Evolutionary conservation across 108 stramenopile genomes (phyloP), one percentile per base, ranked within the genome.

Genomic region (Stephanodiscus minutulus): DNA sequence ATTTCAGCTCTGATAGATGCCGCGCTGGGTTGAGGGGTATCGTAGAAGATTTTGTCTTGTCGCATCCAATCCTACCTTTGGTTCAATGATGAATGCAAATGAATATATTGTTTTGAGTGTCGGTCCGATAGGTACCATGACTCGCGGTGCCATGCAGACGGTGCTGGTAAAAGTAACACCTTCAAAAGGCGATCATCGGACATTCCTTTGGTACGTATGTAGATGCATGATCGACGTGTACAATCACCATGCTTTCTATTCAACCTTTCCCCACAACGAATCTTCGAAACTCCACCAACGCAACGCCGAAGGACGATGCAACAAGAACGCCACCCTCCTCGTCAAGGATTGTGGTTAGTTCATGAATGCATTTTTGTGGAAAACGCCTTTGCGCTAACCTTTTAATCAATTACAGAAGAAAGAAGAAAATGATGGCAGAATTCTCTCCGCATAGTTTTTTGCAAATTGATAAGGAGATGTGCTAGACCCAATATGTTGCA

Each of bases 101-200:
- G 43, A 68, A 7, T 89, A 79, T 48, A 36, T 59, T 33, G 67
- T 91, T 53, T 41, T 82, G 12, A 79, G 61, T 35, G 81, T 85
- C 21, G 91, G 91, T 10, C 85, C 87, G 1, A 68, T 78, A 8
- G 91, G 81, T 15, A 83, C 87, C 9, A 52, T 28, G 7, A 85
- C 83, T 17, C 66, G 91, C 36, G 91, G 91, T 18, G 86, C 83
- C 1, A 89, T 93, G 89, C 84, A 87, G 61, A 93, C 91, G 15
- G 77, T 87, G 3, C 48, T 90, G 58, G 68, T 90, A 9, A 68
- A 84, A 33, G 81, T 89, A 35, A 66, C 65, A 18, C 63, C 68
- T 25, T 39, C 49, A 47, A 70, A 69, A 35, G 68, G 75, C 13
- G 59, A 50, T 18, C 62, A 76, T 39, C 37, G 68, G 12, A 52